Percentiles rank a stretch among this genome's conserved stretches.
phyloP scores from a whole-genome alignment of 2,329 filamentous ascomycete genomes.

The Orbilia brochopaga region DNA sequence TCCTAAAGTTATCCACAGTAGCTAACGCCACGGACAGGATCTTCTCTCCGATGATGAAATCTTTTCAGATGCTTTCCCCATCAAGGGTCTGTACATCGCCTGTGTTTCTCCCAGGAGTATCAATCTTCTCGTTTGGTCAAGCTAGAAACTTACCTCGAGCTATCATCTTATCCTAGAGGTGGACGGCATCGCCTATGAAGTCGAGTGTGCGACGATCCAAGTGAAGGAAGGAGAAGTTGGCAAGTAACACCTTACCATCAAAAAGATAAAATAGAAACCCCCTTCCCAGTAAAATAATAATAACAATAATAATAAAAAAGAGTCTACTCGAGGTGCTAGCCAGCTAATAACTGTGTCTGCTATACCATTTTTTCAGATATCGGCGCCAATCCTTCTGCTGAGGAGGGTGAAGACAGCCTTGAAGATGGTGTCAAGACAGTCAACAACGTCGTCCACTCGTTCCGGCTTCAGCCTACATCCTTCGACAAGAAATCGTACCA shows the following conservation, averaged over 20 bases:
- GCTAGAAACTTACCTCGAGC: no score
- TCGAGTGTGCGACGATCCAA: conserved; percentile 87
- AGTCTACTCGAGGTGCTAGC: no score
- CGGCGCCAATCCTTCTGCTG: conserved; percentile 95
- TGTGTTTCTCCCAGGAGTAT: background rate
- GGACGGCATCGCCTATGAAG: conserved; percentile 83
- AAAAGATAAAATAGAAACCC: no score
- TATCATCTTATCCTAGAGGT: no score
- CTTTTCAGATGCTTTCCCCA: conserved; percentile 89
- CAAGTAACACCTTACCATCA: conserved; percentile 60
- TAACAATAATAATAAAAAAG: no score
- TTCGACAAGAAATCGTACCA: conserved; percentile 92
- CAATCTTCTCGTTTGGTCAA: no score
- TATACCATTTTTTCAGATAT: conserved; percentile 65
- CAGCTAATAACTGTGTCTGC: background rate
- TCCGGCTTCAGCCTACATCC: conserved; percentile 78
- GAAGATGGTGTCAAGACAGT: conserved; percentile 76
- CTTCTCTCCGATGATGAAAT: conserved; percentile 89
- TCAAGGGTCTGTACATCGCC: conserved; percentile 64
- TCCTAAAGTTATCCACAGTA: background rate
- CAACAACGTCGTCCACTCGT: conserved; percentile 91
- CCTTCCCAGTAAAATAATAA: no score
- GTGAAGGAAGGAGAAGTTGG: conserved; percentile 71
- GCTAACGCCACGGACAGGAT: conserved; percentile 67
- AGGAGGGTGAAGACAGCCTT: conserved; percentile 76